Conservation (phyloP, 441 rosid species). For the Erodium texanum region DNA sequence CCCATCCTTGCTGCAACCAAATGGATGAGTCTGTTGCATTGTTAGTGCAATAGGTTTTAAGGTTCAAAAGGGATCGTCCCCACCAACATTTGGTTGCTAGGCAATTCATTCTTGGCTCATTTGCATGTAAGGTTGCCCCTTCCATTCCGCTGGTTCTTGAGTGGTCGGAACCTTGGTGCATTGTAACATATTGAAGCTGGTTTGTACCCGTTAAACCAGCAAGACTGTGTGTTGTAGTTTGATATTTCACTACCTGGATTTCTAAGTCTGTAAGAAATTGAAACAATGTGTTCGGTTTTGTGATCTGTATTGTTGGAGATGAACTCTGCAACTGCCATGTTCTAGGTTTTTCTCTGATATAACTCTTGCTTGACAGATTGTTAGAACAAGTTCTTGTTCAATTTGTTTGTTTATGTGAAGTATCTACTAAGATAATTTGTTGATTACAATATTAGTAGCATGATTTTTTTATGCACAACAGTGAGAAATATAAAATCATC, state of each 20-base stretch:
- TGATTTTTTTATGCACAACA: too few relatives aligned
- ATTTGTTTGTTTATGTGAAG: not conserved
- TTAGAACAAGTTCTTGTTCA: not conserved
- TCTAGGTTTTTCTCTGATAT: not conserved
- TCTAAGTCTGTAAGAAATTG: too few relatives aligned
- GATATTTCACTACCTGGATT: too few relatives aligned
- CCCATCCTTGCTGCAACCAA: slow-evolving; percentile 30
- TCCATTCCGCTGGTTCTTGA: too few relatives aligned
- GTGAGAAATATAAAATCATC: too few relatives aligned
- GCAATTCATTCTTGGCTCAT: slow-evolving; percentile 98
- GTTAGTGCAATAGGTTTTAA: slow-evolving; percentile 14
- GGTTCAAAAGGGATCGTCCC: slow-evolving; percentile 20
- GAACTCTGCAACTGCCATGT: not conserved
- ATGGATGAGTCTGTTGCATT: slow-evolving; percentile 19
- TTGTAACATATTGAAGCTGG: too few relatives aligned
- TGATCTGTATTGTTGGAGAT: not conserved
- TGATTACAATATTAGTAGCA: too few relatives aligned
- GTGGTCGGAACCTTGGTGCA: too few relatives aligned
- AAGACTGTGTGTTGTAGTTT: too few relatives aligned
- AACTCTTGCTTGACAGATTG: not conserved
- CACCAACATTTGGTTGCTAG: slow-evolving; percentile 44
- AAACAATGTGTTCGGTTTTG: not conserved
- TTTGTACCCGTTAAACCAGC: too few relatives aligned
- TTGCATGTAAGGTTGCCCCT: too few relatives aligned
- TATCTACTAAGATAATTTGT: too few relatives aligned